These are phyloP conservation scores for Suillus placidus DNA, from an alignment of 768 basidiomycete genomes.

Conservation along the genomic window DNA sequence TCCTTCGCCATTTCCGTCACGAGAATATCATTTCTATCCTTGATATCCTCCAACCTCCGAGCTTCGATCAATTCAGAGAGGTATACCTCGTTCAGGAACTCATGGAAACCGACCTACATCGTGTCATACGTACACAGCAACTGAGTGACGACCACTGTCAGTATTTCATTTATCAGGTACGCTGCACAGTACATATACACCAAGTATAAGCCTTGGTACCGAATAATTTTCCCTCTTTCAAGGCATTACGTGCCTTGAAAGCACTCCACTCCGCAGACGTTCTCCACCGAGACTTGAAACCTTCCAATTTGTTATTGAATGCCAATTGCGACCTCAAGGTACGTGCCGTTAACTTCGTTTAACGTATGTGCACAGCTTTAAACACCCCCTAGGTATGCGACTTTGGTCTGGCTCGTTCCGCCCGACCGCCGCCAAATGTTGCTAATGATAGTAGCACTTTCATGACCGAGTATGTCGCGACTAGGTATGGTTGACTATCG, in stretches of 20 bases:
- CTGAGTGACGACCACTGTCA: conserved; percentile 95
- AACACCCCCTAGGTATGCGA: conserved; percentile 65
- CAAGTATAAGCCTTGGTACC: not conserved
- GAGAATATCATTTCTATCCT: conserved; percentile 94
- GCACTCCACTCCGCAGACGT: conserved; percentile 95
- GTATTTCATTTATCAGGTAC: conserved; percentile 95
- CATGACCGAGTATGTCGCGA: conserved; percentile 95
- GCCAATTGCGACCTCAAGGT: conserved; percentile 97
- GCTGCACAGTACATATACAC: conserved; percentile 16
- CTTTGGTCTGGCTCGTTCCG: conserved; percentile 85
- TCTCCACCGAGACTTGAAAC: conserved; percentile 94
- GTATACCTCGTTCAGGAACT: conserved; percentile 78
- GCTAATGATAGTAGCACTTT: conserved; percentile 78
- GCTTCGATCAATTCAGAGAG: conserved; percentile 80
- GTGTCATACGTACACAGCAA: conserved; percentile 94
- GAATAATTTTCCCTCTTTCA: conserved; percentile 12
- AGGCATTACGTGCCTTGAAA: conserved; percentile 92
- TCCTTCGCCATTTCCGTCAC: conserved; percentile 84
- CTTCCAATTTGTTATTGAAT: conserved; percentile 92
- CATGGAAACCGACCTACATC: conserved; percentile 93
- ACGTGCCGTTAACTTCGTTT: conserved; percentile 18
- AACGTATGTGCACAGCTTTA: conserved; percentile 10
- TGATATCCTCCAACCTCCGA: conserved; percentile 85
- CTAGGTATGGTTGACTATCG: conserved; percentile 52
- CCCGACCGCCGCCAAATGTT: conserved; percentile 70